Evolutionary conservation across 768 basidiomycete species (phyloP), one percentile per base, ranked within the genome.

Genomic region (Pleurotus sapidus): DNA sequence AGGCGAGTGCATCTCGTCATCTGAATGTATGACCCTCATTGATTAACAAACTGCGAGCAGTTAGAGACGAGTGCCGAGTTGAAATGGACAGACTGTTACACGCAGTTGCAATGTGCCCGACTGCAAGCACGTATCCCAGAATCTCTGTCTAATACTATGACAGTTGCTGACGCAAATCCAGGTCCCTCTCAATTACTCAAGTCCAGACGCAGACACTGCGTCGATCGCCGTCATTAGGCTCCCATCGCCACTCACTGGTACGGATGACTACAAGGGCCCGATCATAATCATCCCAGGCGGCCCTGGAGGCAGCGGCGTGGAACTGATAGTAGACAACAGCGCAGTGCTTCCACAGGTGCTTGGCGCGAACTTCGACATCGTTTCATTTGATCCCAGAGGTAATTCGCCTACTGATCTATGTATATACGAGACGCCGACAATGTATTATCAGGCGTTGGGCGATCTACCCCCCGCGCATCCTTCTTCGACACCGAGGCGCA

Each of bases 351-450:
- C 67, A 9, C 38, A 50, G 1, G 61, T 77, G 14, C 46, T 81
- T 12, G 79, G 80, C 4, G 71, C 74, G n/a, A 65, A 72, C 45
- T 82, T 76, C 58, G 78, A 82, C 51, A 59, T 80, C 4, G 68
- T 82, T 11, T 71, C 76, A 3, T 80, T 80, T 58, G 80, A 82
- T 61, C 78, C 78, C 18, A 63, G 77, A 67, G 78, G 77, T 76
- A 60, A 6, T n/a, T 45, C 6, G 9, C 55, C 9, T 11, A 15
- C 42, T n/a, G n/a, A n/a, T 45, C 42, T 23, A 0, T 14, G n/a
- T 3, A 3, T n/a, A 9, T 15, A 17, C 11, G 42, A 45, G n/a
- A 45, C n/a, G 20, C 42, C 20, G n/a, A 45, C n/a, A 17, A 45
- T 17, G 9, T 5, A 45, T 7, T 17, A 17, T 37, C 56, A 76